Conservation (phyloP, 805 yeast species). For the Myxozyma vanderwaltii region DNA sequence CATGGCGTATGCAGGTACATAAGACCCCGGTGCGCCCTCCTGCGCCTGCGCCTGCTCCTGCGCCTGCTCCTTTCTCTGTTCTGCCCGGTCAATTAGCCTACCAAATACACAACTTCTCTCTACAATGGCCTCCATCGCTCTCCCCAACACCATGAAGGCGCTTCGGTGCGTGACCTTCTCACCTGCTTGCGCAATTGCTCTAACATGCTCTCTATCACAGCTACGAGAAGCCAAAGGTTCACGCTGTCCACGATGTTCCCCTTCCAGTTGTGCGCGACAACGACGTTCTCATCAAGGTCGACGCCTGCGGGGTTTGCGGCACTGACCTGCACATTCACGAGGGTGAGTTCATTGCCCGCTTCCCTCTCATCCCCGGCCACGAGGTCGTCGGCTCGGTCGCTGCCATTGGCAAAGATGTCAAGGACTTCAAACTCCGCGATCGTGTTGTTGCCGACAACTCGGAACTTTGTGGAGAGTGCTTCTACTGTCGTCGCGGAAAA, state of each 20-base stretch:
- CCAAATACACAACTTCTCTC: no score
- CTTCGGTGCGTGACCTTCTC: constrained; percentile 18
- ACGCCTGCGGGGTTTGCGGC: constrained; percentile 33
- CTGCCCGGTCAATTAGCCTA: neutral
- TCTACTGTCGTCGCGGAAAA: constrained; percentile 32
- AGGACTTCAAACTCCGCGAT: constrained; percentile 23
- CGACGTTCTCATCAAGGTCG: constrained; percentile 31
- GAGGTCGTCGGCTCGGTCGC: constrained; percentile 33
- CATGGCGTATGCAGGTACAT: no score
- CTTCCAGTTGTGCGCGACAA: constrained; percentile 26
- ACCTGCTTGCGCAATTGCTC: no score
- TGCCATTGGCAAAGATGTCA: constrained; percentile 29
- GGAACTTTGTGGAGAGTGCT: constrained; percentile 31
- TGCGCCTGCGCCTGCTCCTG: no score
- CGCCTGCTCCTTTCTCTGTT: neutral
- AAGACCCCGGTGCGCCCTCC: no score
- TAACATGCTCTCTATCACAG: neutral
- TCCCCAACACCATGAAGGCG: constrained; percentile 31
- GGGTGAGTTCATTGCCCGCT: constrained; percentile 31
- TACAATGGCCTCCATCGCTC: constrained; percentile 12
- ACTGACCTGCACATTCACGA: constrained; percentile 33
- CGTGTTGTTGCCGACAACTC: constrained; percentile 33
- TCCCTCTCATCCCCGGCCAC: constrained; percentile 32
- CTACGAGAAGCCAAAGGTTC: constrained; percentile 29
- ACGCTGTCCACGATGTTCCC: constrained; percentile 23